Conservation (phyloP, 2,329 filamentous ascomycete genomes). For the Beauveria asiatica region DNA sequence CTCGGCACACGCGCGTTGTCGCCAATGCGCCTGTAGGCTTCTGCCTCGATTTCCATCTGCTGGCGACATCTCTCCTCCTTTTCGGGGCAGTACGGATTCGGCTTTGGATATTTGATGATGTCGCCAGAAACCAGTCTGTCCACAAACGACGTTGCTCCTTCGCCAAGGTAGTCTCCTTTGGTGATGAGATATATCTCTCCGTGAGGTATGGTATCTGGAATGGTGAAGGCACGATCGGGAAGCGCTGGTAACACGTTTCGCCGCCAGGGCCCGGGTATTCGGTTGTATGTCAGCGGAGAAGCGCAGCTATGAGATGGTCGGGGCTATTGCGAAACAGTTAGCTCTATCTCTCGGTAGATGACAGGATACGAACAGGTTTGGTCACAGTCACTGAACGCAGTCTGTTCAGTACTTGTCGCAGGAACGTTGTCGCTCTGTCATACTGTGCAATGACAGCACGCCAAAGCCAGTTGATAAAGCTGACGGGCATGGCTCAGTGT, state of each 20-base stretch:
- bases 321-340: too few relatives aligned
- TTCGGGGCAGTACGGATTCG: conserved; percentile 14
- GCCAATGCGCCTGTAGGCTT: conserved; percentile 19
- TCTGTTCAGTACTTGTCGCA: too few relatives aligned
- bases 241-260: conserved; percentile 1
- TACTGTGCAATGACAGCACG: too few relatives aligned
- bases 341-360: too few relatives aligned
- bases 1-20: conserved; percentile 15
- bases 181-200: conserved; percentile 16
- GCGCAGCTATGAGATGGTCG: too few relatives aligned
- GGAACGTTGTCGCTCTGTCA: too few relatives aligned
- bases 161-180: conserved; percentile 15
- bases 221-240: conserved; percentile 16
- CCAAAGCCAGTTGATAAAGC: too few relatives aligned
- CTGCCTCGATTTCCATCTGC: conserved; percentile 16
- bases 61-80: conserved; percentile 1
- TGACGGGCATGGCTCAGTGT: too few relatives aligned
- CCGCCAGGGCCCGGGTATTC: conserved; percentile 11
- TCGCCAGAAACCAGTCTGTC: conserved; percentile 17
- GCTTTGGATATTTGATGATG: conserved; percentile 17
- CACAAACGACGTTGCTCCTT: conserved; percentile 14
- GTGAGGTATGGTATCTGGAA: conserved; percentile 13
- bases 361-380: too few relatives aligned
- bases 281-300: too few relatives aligned
- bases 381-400: too few relatives aligned